Base-by-base conservation (phyloP, 768 basidiomycete species). In the Russula lepida region DNA sequence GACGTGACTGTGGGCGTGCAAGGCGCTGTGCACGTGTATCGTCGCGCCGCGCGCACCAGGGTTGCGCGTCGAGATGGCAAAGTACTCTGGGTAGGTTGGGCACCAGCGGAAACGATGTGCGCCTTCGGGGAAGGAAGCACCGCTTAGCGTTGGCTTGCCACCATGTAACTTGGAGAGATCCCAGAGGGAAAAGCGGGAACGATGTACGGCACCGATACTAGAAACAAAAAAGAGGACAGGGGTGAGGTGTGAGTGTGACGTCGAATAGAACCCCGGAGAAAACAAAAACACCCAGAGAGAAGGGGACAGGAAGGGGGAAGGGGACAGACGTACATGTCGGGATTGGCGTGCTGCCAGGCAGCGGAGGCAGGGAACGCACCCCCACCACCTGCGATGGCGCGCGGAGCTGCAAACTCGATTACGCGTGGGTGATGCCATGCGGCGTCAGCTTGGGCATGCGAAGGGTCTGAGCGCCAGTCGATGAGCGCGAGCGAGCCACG, bases 381-480 rank as follows among this genome's bases (percentile, higher is more conserved):
- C 19, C 77, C 73, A 4, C 80, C 74, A 47, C 81, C 78, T 7
- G 83, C 77, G 47, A 92, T 70, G 9, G 84, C 79, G 54, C 79
- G 75, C 17, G 90, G 88, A 58, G 91, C 88, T 17, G 84, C 74
- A 3, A 92, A 81, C 70, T 92, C 89, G 21, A 89, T 68, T 48
- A 89, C 72, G 68, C 79, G 84, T 21, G 71, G 79, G 69, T 84
- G 81, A 50, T 85, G 79, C 79, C 84, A 82, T 56, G 74, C 78
- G 49, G 76, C 79, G 57, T 76, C 79, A 56, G 77, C 76, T 57
- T 79, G 79, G 21, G 73, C 67, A 57, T 68, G 78, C 13, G 79
- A 78, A 1, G 84, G 85, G 68, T 90, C 86, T 6, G 84, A 80
- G 57, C 86, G 82, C 90, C 90, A 92, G 74, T 92, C 88, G n/a